These are phyloP conservation scores for Purpureocillium takamizusanense DNA, from an alignment of 2,329 filamentous ascomycete genomes.

Conservation along the genomic window DNA sequence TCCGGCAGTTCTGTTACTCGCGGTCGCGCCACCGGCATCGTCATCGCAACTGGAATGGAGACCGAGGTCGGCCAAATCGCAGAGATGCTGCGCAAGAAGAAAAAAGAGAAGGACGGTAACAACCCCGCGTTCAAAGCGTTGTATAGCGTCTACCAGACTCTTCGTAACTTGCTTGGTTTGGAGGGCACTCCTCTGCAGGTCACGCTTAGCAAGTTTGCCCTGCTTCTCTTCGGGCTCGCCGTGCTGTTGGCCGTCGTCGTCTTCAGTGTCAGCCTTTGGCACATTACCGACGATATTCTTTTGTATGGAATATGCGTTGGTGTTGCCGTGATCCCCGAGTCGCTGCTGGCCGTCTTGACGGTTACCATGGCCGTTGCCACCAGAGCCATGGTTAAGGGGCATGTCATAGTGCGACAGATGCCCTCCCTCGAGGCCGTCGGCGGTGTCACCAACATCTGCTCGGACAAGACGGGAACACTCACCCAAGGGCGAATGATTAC, in stretches of 20 bases:
- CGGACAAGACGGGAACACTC: conserved; percentile 61
- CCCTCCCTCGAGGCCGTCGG: conserved; percentile 58
- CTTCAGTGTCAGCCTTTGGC: conserved; percentile 48
- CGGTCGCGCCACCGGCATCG: conserved; percentile 59
- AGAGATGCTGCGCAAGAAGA: conserved; percentile 52
- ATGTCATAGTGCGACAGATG: conserved; percentile 59
- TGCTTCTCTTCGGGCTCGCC: conserved; percentile 68
- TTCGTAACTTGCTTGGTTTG: conserved; percentile 50
- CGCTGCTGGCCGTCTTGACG: conserved; percentile 60
- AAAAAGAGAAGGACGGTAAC: conserved; percentile 30
- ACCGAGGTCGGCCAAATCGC: conserved; percentile 72
- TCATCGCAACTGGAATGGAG: conserved; percentile 61
- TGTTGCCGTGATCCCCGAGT: conserved; percentile 57
- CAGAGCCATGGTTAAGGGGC: conserved; percentile 53
- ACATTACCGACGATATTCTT: conserved; percentile 46
- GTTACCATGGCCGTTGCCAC: conserved; percentile 62
- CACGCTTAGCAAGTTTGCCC: conserved; percentile 77
- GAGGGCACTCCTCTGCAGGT: conserved; percentile 78
- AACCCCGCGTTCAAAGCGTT: conserved; percentile 34
- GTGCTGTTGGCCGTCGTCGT: conserved; percentile 52
- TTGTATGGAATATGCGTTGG: conserved; percentile 54
- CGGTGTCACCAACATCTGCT: conserved; percentile 62
- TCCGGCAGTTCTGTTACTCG: conserved; percentile 65
- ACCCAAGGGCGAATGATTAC: conserved; percentile 60
- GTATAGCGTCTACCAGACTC: conserved; percentile 31